Percentiles rank a stretch among this genome's conserved stretches.
Conservation (phyloP, 2,329 filamentous ascomycete species). For the Penicillium capsulatum region DNA sequence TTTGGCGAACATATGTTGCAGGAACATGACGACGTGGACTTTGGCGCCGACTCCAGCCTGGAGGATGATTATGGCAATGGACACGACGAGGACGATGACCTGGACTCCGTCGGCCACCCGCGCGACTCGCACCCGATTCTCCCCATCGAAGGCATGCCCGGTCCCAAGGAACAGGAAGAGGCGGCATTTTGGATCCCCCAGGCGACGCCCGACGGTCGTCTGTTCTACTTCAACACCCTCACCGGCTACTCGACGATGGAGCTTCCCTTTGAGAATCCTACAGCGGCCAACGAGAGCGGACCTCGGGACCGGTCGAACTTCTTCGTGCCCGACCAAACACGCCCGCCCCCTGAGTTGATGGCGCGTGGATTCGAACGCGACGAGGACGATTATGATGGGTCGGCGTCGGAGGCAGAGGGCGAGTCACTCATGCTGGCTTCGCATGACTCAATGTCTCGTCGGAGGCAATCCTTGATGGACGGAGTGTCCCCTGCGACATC, state of each 20-base stretch:
- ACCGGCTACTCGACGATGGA: constrained; percentile 95
- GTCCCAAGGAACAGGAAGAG: constrained; percentile 65
- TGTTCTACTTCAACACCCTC: constrained; percentile 98
- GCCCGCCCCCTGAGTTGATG: constrained; percentile 87
- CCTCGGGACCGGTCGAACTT: constrained; percentile 86
- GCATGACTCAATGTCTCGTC: constrained; percentile 61
- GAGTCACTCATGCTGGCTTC: constrained; percentile 67
- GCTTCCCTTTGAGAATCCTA: constrained; percentile 84
- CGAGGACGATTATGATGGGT: constrained; percentile 88
- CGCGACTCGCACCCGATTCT: constrained; percentile 59
- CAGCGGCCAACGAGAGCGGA: constrained; percentile 72
- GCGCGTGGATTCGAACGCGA: constrained; percentile 75
- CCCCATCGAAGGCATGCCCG: constrained; percentile 64
- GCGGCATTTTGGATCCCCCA: constrained; percentile 99
- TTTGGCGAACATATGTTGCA: constrained; percentile 59
- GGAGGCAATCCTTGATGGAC: constrained; percentile 64
- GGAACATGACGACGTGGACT: constrained; percentile 51
- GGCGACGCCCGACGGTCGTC: constrained; percentile 82
- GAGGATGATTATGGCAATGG: constrained; percentile 63
- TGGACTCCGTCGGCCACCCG: constrained; percentile 63
- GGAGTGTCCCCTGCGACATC: constrained; percentile 81
- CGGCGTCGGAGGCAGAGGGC: constrained; percentile 80
- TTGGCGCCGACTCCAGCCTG: constrained; percentile 46
- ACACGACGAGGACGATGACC: constrained; percentile 59
- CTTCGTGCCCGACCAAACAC: constrained; percentile 80